Conservation (phyloP, 768 basidiomycete species). For the Cantharellus cinnabarinus region DNA sequence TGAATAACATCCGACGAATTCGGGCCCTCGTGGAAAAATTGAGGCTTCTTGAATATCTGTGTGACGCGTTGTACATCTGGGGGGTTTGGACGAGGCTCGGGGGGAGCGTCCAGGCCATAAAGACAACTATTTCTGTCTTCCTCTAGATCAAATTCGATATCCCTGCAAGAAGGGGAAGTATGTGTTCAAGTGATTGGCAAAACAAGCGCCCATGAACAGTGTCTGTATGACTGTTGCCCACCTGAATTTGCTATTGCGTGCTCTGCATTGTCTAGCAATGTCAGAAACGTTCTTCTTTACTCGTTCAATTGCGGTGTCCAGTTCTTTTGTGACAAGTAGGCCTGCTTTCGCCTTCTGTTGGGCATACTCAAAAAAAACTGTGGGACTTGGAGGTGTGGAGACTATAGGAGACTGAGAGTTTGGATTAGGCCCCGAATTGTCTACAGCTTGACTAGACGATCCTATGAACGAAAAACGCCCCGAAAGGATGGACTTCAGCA, state of each 20-base stretch:
- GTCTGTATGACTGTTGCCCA: not conserved
- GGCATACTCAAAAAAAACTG: not conserved
- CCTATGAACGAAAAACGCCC: not conserved
- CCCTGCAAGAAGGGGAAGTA: constrained; percentile 17
- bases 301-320: constrained; percentile 26
- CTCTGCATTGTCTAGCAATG: constrained; percentile 17
- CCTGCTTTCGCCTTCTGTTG: constrained; percentile 16
- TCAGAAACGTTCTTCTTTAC: constrained; percentile 25
- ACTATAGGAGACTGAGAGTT: too few species aligned
- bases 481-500: not conserved
- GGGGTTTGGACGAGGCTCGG: not conserved
- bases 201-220: not conserved
- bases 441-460: not conserved
- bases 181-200: not conserved
- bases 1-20: constrained; percentile 28
- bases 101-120: constrained; percentile 12
- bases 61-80: constrained; percentile 23
- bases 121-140: constrained; percentile 23
- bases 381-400: too few species aligned
- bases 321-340: constrained; percentile 26
- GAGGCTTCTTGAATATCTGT: constrained; percentile 31
- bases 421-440: not conserved
- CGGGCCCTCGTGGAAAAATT: constrained; percentile 28
- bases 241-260: not conserved
- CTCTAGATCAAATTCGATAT: constrained; percentile 35